phyloP scores from a whole-genome alignment of 2,329 filamentous ascomycete genomes.

The Monosporascus sp. region DNA sequence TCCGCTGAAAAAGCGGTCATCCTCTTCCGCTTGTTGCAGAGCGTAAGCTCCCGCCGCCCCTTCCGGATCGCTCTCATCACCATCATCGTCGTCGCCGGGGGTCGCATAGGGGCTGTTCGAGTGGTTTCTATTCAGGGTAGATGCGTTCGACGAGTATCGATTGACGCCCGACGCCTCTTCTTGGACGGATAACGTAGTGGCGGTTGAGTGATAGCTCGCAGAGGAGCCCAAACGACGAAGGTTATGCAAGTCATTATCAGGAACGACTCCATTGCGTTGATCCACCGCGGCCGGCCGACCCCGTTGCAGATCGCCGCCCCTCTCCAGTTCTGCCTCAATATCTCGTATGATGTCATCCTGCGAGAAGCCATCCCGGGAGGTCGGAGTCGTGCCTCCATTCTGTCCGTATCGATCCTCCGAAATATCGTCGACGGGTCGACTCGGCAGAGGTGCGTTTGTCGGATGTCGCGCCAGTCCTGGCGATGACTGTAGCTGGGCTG shows the following conservation, averaged over 20 bases:
- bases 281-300: conserved; percentile 32
- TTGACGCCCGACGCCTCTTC: conserved; percentile 31
- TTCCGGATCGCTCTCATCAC: conserved; percentile 82
- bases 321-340: conserved; percentile 49
- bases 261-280: conserved; percentile 39
- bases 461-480: conserved; percentile 51
- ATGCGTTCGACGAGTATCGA: conserved; percentile 36
- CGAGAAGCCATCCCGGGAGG: conserved; percentile 33
- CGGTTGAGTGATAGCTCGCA: conserved; percentile 42
- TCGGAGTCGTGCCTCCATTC: conserved; percentile 22
- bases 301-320: conserved; percentile 31
- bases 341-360: conserved; percentile 54
- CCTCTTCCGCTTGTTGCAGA: conserved; percentile 78
- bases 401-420: conserved; percentile 38
- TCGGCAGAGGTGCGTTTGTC: conserved; percentile 56
- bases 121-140: conserved; percentile 32
- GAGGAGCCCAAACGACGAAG: conserved; percentile 35
- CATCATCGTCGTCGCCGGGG: conserved; percentile 36
- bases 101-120: conserved; percentile 30
- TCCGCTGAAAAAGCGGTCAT: conserved; percentile 58
- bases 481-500: conserved; percentile 34
- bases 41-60: conserved; percentile 79
- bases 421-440: conserved; percentile 41
- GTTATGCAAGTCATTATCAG: conserved; percentile 41
- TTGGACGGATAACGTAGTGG: conserved; percentile 37